Conservation (phyloP, 2,329 filamentous ascomycete species). For the Aspergillus nomiae region DNA sequence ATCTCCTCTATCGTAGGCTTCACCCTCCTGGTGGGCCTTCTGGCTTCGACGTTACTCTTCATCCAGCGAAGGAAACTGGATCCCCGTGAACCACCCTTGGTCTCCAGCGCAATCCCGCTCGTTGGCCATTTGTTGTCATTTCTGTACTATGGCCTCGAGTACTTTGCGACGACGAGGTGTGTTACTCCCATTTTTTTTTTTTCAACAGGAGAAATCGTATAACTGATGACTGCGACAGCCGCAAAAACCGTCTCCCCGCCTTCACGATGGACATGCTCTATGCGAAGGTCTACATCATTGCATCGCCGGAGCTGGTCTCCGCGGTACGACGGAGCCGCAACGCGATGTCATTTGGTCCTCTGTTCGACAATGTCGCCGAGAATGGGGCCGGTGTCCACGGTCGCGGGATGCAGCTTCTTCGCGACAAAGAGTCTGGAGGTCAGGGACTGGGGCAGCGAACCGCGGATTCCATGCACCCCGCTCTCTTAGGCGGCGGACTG, state of each 20-base stretch:
- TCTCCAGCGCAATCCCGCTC: conserved; percentile 25
- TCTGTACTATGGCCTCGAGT: conserved; percentile 24
- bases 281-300: conserved; percentile 29
- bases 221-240: conserved; percentile 12
- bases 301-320: conserved; percentile 25
- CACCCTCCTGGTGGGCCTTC: not conserved
- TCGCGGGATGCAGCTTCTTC: conserved; percentile 21
- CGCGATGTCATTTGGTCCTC: conserved; percentile 26
- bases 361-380: conserved; percentile 19
- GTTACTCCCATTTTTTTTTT: not conserved
- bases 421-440: conserved; percentile 22
- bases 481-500: conserved; percentile 23
- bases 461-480: conserved; percentile 28
- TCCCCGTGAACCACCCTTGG: conserved; percentile 28
- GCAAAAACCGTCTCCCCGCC: conserved; percentile 19
- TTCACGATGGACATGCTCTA: conserved; percentile 28
- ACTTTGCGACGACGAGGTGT: conserved; percentile 25
- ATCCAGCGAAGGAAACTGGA: conserved; percentile 17
- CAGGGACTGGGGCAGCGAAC: conserved; percentile 18
- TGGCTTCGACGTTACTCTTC: not conserved
- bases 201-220: not conserved
- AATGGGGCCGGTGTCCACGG: conserved; percentile 23
- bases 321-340: conserved; percentile 27
- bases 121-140: conserved; percentile 30
- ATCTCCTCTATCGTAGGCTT: not conserved